Percentiles rank a stretch among this genome's conserved stretches.
phyloP scores from a whole-genome alignment of 2,329 filamentous ascomycete species.

The Colletotrichum viniferum region DNA sequence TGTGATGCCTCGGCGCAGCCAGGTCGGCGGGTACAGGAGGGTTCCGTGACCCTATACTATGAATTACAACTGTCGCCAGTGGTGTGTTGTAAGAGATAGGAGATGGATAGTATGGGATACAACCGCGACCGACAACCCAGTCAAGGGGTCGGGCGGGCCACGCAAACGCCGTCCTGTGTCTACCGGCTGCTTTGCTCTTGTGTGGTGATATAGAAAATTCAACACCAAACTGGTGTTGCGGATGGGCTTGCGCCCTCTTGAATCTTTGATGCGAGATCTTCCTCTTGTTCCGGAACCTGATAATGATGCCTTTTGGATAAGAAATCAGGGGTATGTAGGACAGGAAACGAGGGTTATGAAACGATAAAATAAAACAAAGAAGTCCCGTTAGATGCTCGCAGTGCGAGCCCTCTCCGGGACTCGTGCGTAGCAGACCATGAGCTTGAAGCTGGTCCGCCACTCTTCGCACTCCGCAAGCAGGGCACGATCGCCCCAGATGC shows the following conservation, averaged over 20 bases:
- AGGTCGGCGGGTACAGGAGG: background rate
- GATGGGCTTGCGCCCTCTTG: constrained; percentile 20
- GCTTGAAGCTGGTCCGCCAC: constrained; percentile 83
- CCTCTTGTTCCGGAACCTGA: background rate
- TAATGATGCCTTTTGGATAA: background rate
- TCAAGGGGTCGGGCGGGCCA: background rate
- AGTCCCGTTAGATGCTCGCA: constrained; percentile 46
- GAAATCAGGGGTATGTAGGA: background rate
- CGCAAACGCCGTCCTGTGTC: constrained; percentile 10
- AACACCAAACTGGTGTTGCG: background rate
- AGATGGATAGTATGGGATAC: background rate
- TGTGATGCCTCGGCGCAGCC: background rate
- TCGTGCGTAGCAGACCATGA: constrained; percentile 90
- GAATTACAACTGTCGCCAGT: constrained; percentile 2
- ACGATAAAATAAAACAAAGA: background rate
- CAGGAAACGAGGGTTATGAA: background rate
- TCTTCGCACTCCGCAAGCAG: constrained; percentile 86
- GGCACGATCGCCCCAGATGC: constrained; percentile 80
- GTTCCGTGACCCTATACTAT: background rate
- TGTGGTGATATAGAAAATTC: background rate
- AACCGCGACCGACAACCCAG: background rate
- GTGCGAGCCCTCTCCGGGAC: constrained; percentile 66
- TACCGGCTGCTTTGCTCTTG: constrained; percentile 6
- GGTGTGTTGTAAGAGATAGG: background rate
- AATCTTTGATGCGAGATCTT: constrained; percentile 10